phyloP scores from a whole-genome alignment of 495 filamentous ascomycete genomes.

The Trichocladium uniseriatum region DNA sequence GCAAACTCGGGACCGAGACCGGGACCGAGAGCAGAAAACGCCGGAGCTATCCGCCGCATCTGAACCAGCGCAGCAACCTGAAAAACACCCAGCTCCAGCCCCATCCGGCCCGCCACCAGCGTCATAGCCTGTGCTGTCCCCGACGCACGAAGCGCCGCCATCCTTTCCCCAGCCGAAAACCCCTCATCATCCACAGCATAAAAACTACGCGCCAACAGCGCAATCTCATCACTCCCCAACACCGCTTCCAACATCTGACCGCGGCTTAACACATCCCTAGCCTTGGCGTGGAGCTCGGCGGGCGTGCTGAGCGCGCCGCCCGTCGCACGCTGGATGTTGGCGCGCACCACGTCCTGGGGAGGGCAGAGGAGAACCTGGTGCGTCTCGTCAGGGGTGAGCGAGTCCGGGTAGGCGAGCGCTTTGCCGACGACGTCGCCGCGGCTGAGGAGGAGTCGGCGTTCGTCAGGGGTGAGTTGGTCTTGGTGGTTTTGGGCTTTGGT shows the following conservation, averaged over 20 bases:
- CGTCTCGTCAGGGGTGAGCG: background rate
- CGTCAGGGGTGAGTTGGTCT: background rate
- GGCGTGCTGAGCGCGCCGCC: conserved; percentile 2
- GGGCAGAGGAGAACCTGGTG: background rate
- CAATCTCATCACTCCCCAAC: too few species aligned
- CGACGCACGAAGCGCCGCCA: too few species aligned
- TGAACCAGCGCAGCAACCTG: too few species aligned
- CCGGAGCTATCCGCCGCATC: too few species aligned
- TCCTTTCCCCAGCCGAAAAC: too few species aligned
- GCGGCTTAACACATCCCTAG: background rate
- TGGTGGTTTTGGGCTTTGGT: conserved; percentile 6
- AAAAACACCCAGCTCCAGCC: too few species aligned
- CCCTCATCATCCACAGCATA: too few species aligned
- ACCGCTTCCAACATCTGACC: background rate
- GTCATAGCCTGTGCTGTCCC: too few species aligned
- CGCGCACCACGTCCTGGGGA: conserved; percentile 3
- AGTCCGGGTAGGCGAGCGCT: conserved; percentile 1
- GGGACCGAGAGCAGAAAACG: too few species aligned
- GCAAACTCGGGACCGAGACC: too few species aligned
- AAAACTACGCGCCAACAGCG: too few species aligned
- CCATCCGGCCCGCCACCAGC: too few species aligned
- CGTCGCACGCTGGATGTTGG: conserved; percentile 4
- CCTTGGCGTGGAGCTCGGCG: conserved; percentile 1
- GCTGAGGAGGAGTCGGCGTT: conserved; percentile 1
- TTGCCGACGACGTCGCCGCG: background rate